A percentile compares a stretch with the other conserved stretches of the same genome.
These are phyloP conservation scores for Ogataea siamensis DNA, from an alignment of 805 yeast species.

Conservation along the genomic window DNA sequence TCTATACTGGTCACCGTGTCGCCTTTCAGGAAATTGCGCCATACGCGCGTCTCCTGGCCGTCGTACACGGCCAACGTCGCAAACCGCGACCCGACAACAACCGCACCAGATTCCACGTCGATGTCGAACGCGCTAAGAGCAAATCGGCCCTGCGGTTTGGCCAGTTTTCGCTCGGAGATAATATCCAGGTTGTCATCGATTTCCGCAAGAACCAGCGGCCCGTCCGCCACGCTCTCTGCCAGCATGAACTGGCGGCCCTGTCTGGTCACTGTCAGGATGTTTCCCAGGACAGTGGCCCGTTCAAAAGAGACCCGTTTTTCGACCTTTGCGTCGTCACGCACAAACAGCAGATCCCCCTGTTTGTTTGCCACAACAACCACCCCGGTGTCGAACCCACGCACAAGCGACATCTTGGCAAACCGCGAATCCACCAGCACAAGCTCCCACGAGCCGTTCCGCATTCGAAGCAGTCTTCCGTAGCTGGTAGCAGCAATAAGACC, in stretches of 20 bases:
- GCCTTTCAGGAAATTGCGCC: constrained; percentile 56
- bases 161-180: constrained; percentile 8
- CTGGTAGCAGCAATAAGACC: constrained; percentile 58
- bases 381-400: constrained; percentile 25
- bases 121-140: constrained; percentile 56
- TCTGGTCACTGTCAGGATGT: constrained; percentile 39
- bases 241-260: constrained; percentile 38
- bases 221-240: constrained; percentile 65
- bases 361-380: constrained; percentile 31
- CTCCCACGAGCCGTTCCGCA: constrained; percentile 32
- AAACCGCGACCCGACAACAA: constrained; percentile 70
- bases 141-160: constrained; percentile 39
- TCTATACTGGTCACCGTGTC: constrained; percentile 64
- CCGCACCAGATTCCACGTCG: constrained; percentile 37
- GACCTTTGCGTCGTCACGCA: constrained; percentile 18
- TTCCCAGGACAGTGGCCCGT: constrained; percentile 40
- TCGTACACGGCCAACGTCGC: constrained; percentile 50
- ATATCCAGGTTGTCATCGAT: constrained; percentile 28
- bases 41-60: constrained; percentile 29
- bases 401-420: constrained; percentile 29
- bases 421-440: constrained; percentile 27
- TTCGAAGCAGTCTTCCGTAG: constrained; percentile 47
- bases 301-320: constrained; percentile 34
- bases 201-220: constrained; percentile 42
- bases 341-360: constrained; percentile 42